phyloP scores from a whole-genome alignment of 1,284 basidiomycete genomes.

The Bjerkandera adusta region DNA sequence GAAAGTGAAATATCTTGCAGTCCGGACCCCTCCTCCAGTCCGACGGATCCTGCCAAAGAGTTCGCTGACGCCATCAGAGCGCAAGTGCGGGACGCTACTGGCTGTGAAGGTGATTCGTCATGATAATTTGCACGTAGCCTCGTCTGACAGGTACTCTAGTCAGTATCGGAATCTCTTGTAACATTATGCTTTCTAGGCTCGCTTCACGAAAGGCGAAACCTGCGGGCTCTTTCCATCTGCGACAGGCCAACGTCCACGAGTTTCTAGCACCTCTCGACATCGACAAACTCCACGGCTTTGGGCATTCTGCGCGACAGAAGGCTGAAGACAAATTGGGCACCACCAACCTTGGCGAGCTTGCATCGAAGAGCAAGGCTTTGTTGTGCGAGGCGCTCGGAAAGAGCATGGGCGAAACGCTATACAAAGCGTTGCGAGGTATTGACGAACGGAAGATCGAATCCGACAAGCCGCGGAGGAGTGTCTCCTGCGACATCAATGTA shows the following conservation, averaged over 20 bases:
- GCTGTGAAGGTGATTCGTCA: constrained; percentile 72
- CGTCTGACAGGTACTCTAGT: constrained; percentile 41
- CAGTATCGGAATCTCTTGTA: constrained; percentile 89
- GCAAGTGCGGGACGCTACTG: constrained; percentile 74
- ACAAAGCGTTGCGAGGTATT: constrained; percentile 80
- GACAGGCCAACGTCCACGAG: constrained; percentile 46
- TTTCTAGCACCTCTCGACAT: constrained; percentile 82
- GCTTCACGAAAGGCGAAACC: constrained; percentile 94
- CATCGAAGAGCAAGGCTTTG: constrained; percentile 54
- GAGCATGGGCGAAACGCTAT: constrained; percentile 81
- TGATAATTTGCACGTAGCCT: background rate
- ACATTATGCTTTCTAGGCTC: constrained; percentile 89
- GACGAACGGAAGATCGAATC: constrained; percentile 81
- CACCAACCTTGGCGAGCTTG: constrained; percentile 69
- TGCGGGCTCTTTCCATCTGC: constrained; percentile 78
- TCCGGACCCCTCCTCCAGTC: constrained; percentile 27
- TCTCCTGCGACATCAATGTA: constrained; percentile 91
- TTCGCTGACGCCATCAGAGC: constrained; percentile 82
- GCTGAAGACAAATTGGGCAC: constrained; percentile 74
- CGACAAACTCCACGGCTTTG: constrained; percentile 87
- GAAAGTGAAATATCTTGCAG: constrained; percentile 26
- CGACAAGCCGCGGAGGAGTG: constrained; percentile 82
- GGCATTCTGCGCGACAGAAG: constrained; percentile 70
- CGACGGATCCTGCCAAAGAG: constrained; percentile 61
- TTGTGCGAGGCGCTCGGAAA: constrained; percentile 80